Evolutionary conservation across 1,284 basidiomycete species (phyloP), one percentile per base, ranked within the genome.

Genomic region (Puccinia coronata): DNA sequence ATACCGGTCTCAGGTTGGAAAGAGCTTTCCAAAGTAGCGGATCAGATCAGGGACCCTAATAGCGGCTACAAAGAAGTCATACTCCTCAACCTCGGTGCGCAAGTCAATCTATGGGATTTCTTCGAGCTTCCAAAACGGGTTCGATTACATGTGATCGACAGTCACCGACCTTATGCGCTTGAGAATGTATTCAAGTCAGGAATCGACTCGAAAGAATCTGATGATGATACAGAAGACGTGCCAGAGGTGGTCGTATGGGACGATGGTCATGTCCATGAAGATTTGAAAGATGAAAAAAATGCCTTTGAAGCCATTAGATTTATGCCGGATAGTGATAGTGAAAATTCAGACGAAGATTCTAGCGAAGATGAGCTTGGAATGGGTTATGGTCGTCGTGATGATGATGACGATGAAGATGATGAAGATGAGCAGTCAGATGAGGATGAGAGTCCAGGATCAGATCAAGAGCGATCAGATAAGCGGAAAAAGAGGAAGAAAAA

Each of bases 61-160:
- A 69, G 49, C 34, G 63, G 63, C 25, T 79, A 69, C 18, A 53
- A 41, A 28, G 43, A 79, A 55, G 89, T 99, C 70, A 91, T 99
- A 74, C 89, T 99, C 63, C 87, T 99, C 71, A 98, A 98, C 84
- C 92, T 99, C 87, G 97, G 97, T 59, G 91, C 92, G 0, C 91
- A 96, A 73, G 89, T 95, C 49, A 93, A 96, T 83, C 88, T 99
- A 9, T 90, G 93, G 0, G 83, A 86, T n/a, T 88, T 87, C 83
- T 88, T 89, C 82, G 84, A 85, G 0, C 86, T 82, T 28, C 72
- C 73, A 18, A 51, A 31, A 47, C 63, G 63, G 18, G 53, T 92
- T 41, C 90, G 90, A 25, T 90, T 95, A 41, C 97, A 99, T 87
- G 91, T 99, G 84, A 93, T 99, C 86, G 97, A 99, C 87, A 94